phyloP scores from a whole-genome alignment of 257 asterid species.

The Gentiana dahurica region DNA sequence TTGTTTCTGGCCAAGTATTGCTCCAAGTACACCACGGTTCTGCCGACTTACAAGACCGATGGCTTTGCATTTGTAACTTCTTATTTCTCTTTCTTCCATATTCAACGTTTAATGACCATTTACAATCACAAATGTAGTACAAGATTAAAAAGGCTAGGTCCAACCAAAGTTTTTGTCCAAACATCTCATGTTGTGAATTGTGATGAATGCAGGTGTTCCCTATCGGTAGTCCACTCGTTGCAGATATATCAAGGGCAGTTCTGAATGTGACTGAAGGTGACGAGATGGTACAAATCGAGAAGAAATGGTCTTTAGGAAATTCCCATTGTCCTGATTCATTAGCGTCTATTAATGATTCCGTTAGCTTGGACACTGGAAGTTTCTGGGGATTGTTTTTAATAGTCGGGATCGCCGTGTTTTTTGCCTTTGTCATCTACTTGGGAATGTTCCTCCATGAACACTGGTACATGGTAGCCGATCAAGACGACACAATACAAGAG shows the following conservation, averaged over 20 bases:
- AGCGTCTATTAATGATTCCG: conserved; percentile 8
- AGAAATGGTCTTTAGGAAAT: conserved; percentile 25
- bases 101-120: not conserved
- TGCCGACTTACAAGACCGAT: conserved; percentile 14
- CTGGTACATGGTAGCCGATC: not conserved
- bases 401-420: conserved; percentile 19
- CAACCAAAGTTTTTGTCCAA: not conserved
- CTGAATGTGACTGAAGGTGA: conserved; percentile 32
- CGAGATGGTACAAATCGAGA: conserved; percentile 29
- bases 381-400: conserved; percentile 48
- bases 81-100: not conserved
- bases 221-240: conserved; percentile 33
- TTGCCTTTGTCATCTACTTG: conserved; percentile 4
- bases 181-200: not conserved
- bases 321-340: conserved; percentile 1
- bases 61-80: conserved; percentile 29
- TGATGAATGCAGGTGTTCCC: conserved; percentile 33
- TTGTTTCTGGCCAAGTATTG: conserved; percentile 18
- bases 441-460: conserved; percentile 3
- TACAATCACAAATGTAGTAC: not conserved
- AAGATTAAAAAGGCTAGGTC: too few species aligned
- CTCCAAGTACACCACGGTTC: conserved; percentile 13
- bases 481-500: too few species aligned
- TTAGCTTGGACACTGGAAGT: conserved; percentile 35
- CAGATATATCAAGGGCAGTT: conserved; percentile 37